Base-by-base conservation (phyloP, 2,329 filamentous ascomycete genomes). In the Aspergillus luchuensis region DNA sequence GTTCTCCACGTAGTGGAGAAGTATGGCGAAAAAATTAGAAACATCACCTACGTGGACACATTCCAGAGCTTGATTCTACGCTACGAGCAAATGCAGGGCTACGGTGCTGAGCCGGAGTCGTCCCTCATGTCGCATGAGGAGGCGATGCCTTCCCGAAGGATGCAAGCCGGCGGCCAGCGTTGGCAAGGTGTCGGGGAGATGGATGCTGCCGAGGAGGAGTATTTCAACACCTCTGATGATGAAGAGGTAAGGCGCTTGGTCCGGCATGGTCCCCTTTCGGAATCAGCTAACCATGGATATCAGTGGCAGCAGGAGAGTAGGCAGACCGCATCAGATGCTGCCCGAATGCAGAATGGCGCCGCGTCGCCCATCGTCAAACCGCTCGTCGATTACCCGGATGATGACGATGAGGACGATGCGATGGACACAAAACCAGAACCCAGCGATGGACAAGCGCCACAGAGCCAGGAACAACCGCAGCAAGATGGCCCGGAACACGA, bases 311-410 rank as follows among this genome's bases (percentile, higher is more conserved):
- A 75, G 57, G 71, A 73, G 45, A 81, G 64, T 68, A 78, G 59
- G 67, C 68, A 56, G 67, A 76, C 67, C 73, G 78, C 63, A 66
- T 69, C 65, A 69, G 69, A 71, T 10, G 51, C 70, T 13, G 62
- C 66, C 52, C 66, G 63, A 13, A 54, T 71, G 52, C 67, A 81
- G 6, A 93, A 92, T 66, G 91, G 87, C 23, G 68, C 71, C 17
- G 83, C 84, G 13, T 85, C 87, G 19, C 82, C 88, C 0, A 76
- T 85, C 8, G 77, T 85, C 54, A 92, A 89, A 71, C 90, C 90
- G 1, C 80, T 98, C 21, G 95, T 99, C 36, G 91, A 97, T 74
- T 99, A 99, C 72, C 87, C 89, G 0, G 96, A 96, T 39, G 93
- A 97, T 67, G 94, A 97, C 61, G 91, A 94, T n/a, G 86, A 84